Base-by-base conservation (phyloP, 768 basidiomycete species). In the Dendrothele bispora region DNA sequence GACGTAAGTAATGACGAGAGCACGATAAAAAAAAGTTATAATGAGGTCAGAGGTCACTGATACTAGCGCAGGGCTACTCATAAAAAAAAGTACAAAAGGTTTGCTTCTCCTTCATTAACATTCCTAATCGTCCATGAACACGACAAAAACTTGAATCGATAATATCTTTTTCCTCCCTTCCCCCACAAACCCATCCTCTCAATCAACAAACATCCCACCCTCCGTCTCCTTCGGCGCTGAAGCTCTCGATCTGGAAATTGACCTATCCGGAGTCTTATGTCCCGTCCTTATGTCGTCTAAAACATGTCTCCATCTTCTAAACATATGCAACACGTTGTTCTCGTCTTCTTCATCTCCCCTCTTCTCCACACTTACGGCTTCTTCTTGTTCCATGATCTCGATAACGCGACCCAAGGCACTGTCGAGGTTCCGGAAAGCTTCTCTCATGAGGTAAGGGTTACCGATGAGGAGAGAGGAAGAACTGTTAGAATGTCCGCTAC, bases 371-470 rank as follows among this genome's bases (percentile, higher is more conserved):
- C n/a, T n/a, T n/a, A n/a, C n/a, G 17, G 45, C 55, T 49, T 70
- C 68, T 55, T 82, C 77, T 25, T 65, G 63, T 55, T 76, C 69
- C 10, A 82, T 61, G 20, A 73, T 68, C 1, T 57, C 49, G 34
- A 79, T 76, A 32, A 76, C 63, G 15, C 77, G 70, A 10, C 60
- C 55, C 41, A 79, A 61, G 3, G 74, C 67, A 41, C 62, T 55
- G 51, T 78, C 77, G 32, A 79, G 66, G 38, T 72, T 74, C 37
- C 66, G 55, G 25, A 80, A 57, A 3, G 72, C 70, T 25, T 61
- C 62, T 25, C 69, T 60, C 61, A 79, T 72, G 4, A 77, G 63
- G 53, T 67, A 78, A 1, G 78, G 73, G 51, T 79, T 82, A 17
- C 75, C 74, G 10, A 74, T 62, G n/a, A n/a, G n/a, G 36, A 63